Evolutionary conservation across 306 rosid genomes (phyloP), one percentile per base, ranked within the genome.

Genomic region (Lithocarpus polystachyus): DNA sequence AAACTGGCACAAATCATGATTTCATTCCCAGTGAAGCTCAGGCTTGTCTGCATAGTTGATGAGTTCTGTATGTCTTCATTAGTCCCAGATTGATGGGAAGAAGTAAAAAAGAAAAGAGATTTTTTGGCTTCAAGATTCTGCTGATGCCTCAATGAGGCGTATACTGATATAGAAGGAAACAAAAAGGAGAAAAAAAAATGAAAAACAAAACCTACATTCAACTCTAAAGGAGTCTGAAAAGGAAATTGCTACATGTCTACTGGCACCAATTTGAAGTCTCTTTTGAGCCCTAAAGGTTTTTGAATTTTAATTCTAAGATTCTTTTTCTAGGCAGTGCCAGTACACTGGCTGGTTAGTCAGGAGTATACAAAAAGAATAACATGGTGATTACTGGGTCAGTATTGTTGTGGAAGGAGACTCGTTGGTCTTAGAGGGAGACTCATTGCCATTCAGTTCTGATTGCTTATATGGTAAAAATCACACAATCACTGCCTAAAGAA

Each of bases 1-100:
- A 71, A 91, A 84, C 75, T 87, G 95, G 94, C 90, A 81, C 79
- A 89, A 92, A 72, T 82, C 85, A 71, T 92, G 84, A 94, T 68
- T 72, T 73, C 72, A 24, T 57, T 40, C 76, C 73, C 82, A 37
- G 68, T 43, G 76, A 68, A 57, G 70, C 40, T 22, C 18, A 2
- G 3, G 9, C 64, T 4, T 14, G 29, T 45, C 31, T 45, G 15
- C 70, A 24, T 15, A 3, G 17, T 71, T 57, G 43, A 24, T 78
- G 59, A 26, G 45, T 78, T 78, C 65, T 65, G 82, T 76, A 55
- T 71, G 75, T 33, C 67, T 51, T 51, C 61, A 17, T 76, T 3
- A 11, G 69, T 74, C 57, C 69, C 72, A 61, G 9, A 52, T 72
- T 71, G 81, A 74, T 61, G 40, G 61, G 65, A 74, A 62, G 72